Conservation (phyloP, 2,329 filamentous ascomycete genomes). For the Mollisiaceae sp. region DNA sequence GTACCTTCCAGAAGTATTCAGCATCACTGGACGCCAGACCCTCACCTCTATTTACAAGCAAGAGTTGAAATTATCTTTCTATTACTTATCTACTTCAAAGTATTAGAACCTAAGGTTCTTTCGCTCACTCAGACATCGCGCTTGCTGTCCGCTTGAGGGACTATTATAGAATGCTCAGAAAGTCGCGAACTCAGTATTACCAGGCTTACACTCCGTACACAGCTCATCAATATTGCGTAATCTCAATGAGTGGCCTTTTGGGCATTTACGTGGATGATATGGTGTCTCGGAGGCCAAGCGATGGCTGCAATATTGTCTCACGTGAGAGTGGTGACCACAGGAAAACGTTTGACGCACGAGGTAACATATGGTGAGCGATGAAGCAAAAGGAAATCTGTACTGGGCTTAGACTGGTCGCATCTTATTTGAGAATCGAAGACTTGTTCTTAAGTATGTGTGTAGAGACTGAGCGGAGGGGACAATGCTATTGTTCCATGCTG, state of each 20-base stretch:
- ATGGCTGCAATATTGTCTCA: background rate
- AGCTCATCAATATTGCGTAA: background rate
- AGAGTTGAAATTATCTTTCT: background rate
- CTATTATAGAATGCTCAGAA: background rate
- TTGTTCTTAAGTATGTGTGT: background rate
- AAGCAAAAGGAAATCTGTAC: background rate
- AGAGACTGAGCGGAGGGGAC: background rate
- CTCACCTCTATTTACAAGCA: too few species aligned
- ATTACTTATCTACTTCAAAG: background rate
- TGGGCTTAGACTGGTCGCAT: background rate
- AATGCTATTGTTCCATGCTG: background rate
- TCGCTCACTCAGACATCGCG: background rate
- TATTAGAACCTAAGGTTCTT: background rate
- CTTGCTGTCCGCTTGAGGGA: background rate
- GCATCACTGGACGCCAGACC: too few species aligned
- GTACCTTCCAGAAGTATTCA: too few species aligned
- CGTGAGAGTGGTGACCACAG: constrained; percentile 1
- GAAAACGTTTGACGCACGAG: background rate
- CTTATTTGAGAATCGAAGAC: background rate
- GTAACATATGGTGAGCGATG: background rate
- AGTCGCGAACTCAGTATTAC: background rate
- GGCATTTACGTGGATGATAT: background rate
- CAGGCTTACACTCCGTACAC: background rate
- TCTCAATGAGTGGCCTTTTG: background rate
- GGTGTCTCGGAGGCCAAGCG: background rate